phyloP scores from a whole-genome alignment of 805 yeast genomes.

The Grigorovia humatica region DNA sequence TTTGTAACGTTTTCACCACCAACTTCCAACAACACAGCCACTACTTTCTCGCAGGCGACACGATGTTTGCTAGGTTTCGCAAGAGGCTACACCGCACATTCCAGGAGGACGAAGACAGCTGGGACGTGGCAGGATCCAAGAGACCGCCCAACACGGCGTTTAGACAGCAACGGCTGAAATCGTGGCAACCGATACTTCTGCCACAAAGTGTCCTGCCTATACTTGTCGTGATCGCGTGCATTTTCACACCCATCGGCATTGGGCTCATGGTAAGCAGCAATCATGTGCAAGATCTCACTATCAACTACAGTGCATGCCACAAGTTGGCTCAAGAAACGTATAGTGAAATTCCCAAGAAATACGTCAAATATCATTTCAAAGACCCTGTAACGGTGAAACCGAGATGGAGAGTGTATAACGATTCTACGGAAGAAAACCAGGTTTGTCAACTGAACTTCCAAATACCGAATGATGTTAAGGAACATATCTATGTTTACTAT shows the following conservation, averaged over 20 bases:
- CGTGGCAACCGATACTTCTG: conserved; percentile 79
- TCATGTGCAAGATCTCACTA: conserved; percentile 60
- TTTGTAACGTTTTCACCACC: no score
- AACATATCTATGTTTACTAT: conserved; percentile 72
- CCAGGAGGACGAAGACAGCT: not conserved
- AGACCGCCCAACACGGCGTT: conserved; percentile 68
- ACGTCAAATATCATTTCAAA: conserved; percentile 53
- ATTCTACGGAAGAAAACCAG: conserved; percentile 31
- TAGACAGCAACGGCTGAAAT: conserved; percentile 56
- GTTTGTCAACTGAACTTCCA: conserved; percentile 63
- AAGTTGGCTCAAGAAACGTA: conserved; percentile 36
- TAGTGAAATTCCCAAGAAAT: conserved; percentile 46
- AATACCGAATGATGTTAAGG: conserved; percentile 57
- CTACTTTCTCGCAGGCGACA: not conserved
- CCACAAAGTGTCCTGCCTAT: conserved; percentile 87
- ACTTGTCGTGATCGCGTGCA: conserved; percentile 57
- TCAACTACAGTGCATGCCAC: conserved; percentile 70
- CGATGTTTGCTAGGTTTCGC: not conserved
- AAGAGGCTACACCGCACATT: not conserved
- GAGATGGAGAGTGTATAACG: conserved; percentile 47
- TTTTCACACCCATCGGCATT: conserved; percentile 87
- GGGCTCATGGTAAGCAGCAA: conserved; percentile 71
- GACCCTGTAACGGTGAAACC: conserved; percentile 32
- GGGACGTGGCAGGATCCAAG: conserved; percentile 14
- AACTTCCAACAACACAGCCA: not conserved